Base-by-base conservation (phyloP, 2,329 filamentous ascomycete species). In the Pseudocercospora ulei region DNA sequence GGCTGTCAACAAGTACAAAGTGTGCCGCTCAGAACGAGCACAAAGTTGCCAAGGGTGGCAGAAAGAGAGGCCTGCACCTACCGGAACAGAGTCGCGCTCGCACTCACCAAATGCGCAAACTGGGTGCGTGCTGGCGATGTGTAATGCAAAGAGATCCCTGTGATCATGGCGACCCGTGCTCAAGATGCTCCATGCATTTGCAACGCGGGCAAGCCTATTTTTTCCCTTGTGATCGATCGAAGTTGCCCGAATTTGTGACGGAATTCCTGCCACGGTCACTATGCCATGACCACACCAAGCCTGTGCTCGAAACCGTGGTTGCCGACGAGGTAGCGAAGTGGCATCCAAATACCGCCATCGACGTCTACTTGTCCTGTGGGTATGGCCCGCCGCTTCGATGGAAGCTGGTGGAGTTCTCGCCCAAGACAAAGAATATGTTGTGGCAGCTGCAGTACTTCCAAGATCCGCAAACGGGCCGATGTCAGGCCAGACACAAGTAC, bases 51-150 rank as follows among this genome's bases (percentile, higher is more conserved):
- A 60, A 52, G 44, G 55, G 51, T 12, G 54, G 52, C 2, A 58
- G 65, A 31, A 56, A 58, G 28, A 62, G 59, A 27, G 60, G 61
- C 20, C 54, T 59, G 43, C 55, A 58, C 16, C 55, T 66, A 7
- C 7, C 61, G 56, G 47, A 53, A 59, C 33, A 51, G 54, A 29
- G 57, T 49, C 26, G 61, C 54, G 61, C 62, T 43, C 60, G 62
- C 35, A 65, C 62, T 26, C 60, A 63, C 33, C 57, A 61, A 25
- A 67, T 68, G 65, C 63, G 67, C 8, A 65, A 65, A 37, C 58
- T 62, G 5, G 62, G 62, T 13, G 64, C 65, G 6, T 70, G 67
- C 41, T 70, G 67, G 67, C 60, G 65, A 17, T 70, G 67, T 42
- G 62, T 61, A 3, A 54, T 70, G 33, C 66, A 69, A 44, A 58